A percentile compares a stretch with the other conserved stretches of the same genome.
Evolutionary conservation across 768 basidiomycete genomes (phyloP).

Genomic region (Tulasnella sp.): DNA sequence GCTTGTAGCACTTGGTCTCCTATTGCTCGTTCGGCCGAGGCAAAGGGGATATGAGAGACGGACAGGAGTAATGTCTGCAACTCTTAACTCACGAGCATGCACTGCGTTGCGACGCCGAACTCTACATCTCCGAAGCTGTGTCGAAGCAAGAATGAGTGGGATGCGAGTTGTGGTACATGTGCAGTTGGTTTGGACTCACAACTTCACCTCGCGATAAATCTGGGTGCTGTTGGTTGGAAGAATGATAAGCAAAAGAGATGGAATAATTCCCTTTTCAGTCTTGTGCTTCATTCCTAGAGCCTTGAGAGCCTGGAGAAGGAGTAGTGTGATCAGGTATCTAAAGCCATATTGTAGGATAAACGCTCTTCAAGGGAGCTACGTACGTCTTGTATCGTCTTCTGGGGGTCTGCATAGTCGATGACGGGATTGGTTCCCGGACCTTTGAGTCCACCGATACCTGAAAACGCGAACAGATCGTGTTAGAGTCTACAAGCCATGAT

Average conservation of each 20-base stretch:
- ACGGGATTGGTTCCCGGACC: background rate
- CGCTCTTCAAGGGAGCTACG: background rate
- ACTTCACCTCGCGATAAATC: slow-evolving; percentile 66
- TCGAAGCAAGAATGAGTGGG: background rate
- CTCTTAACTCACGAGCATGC: slow-evolving; percentile 30
- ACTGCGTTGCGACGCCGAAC: slow-evolving; percentile 72
- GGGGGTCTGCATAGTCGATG: slow-evolving; percentile 4
- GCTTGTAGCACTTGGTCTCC: slow-evolving; percentile 11
- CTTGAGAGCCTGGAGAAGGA: slow-evolving; percentile 6
- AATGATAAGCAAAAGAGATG: slow-evolving; percentile 43
- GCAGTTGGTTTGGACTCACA: slow-evolving; percentile 48
- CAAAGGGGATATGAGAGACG: background rate
- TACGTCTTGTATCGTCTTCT: background rate
- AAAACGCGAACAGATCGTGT: background rate
- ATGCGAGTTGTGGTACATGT: too few relatives aligned
- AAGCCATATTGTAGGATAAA: background rate
- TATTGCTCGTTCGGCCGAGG: background rate
- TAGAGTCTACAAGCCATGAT: too few relatives aligned
- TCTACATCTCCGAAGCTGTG: slow-evolving; percentile 58
- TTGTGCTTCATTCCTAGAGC: background rate
- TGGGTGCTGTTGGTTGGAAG: slow-evolving; percentile 66
- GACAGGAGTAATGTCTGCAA: background rate
- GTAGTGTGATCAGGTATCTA: background rate
- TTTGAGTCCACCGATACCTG: background rate
- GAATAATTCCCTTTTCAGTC: background rate